Conservation (phyloP, 805 yeast species). For the Yamadazyma phyllophila region DNA sequence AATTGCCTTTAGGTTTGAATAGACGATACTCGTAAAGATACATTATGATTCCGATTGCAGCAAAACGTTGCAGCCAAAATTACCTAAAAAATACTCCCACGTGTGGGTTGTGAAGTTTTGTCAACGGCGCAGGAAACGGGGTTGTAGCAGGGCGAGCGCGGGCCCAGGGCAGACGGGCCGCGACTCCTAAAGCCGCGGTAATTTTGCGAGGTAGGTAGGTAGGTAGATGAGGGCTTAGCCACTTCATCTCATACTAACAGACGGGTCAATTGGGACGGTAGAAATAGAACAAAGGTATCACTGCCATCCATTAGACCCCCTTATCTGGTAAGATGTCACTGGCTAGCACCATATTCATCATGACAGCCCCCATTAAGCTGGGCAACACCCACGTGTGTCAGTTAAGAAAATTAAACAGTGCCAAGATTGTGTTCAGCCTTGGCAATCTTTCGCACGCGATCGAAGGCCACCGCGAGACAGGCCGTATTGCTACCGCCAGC, state of each 20-base stretch:
- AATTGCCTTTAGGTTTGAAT: too few relatives aligned
- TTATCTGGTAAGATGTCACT: too few relatives aligned
- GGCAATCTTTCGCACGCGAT: constrained; percentile 1
- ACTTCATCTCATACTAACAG: too few relatives aligned
- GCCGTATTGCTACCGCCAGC: not conserved
- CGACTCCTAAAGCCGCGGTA: too few relatives aligned
- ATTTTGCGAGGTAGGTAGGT: too few relatives aligned
- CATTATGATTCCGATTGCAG: not conserved
- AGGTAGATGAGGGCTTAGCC: too few relatives aligned
- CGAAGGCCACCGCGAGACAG: not conserved
- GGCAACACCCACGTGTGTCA: constrained; percentile 7
- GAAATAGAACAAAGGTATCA: too few relatives aligned
- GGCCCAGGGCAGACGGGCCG: not conserved
- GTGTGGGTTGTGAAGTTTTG: not conserved
- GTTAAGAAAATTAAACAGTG: not conserved
- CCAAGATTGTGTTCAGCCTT: constrained; percentile 2
- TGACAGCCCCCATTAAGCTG: not conserved
- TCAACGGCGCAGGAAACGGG: not conserved
- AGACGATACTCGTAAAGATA: not conserved
- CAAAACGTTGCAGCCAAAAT: constrained; percentile 1
- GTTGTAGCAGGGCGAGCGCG: not conserved
- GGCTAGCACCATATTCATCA: not conserved
- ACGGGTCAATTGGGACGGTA: too few relatives aligned
- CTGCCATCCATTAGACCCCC: too few relatives aligned
- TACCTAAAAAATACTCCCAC: not conserved